Percentiles rank a stretch among this genome's conserved stretches.
Evolutionary conservation across 148 eudicot species (phyloP).

Genomic region (Nepenthes mirabilis): DNA sequence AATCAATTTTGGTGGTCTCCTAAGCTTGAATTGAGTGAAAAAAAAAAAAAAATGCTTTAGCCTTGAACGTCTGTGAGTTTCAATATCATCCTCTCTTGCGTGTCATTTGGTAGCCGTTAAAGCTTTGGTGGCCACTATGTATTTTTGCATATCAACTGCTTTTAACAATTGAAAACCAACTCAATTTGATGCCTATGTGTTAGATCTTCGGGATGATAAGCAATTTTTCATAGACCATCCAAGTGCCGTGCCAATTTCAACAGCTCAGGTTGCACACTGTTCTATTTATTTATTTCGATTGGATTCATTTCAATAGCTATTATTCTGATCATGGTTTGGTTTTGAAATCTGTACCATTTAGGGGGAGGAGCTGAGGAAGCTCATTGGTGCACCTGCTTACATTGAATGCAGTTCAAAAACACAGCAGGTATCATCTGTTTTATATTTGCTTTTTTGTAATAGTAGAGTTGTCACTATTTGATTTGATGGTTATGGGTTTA

Average conservation of each 20-base stretch:
- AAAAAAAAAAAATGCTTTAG: no score
- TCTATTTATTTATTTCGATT: neutral
- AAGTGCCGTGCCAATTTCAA: conserved; percentile 67
- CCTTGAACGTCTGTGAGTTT: no score
- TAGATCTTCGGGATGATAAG: conserved; percentile 85
- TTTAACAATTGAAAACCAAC: conserved; percentile 1
- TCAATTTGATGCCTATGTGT: conserved; percentile 14
- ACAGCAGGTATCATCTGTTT: conserved; percentile 36
- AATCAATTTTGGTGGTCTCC: no score
- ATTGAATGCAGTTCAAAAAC: conserved; percentile 84
- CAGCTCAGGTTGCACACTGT: conserved; percentile 43
- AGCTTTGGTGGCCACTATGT: neutral
- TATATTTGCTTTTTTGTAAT: neutral
- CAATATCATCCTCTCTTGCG: neutral
- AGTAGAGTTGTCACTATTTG: neutral
- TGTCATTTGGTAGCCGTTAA: neutral
- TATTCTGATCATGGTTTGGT: no score
- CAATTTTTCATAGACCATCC: conserved; percentile 80
- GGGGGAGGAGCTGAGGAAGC: conserved; percentile 75
- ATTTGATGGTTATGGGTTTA: neutral
- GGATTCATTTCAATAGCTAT: no score
- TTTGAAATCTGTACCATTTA: conserved; percentile 4
- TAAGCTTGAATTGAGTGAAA: no score
- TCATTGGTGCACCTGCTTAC: conserved; percentile 67
- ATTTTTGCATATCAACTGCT: no score